A percentile compares a stretch with the other conserved stretches of the same genome.
phyloP scores from a whole-genome alignment of 805 yeast genomes.

The Wickerhamiella parazyma region DNA sequence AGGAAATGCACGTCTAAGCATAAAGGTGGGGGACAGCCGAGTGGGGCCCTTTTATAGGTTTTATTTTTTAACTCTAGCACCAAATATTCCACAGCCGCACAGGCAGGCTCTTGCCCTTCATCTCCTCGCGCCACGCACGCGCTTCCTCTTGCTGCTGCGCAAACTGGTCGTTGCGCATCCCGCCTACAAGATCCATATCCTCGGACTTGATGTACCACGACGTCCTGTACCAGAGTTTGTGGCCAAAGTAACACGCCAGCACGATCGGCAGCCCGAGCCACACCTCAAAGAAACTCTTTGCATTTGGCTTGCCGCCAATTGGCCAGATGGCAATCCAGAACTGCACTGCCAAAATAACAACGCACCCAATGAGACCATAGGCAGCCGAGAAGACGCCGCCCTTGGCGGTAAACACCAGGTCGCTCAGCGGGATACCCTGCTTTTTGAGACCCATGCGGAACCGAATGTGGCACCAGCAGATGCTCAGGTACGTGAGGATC shows the following conservation, averaged over 20 bases:
- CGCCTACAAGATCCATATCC: constrained; percentile 48
- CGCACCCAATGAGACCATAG: constrained; percentile 39
- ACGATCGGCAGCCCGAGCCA: constrained; percentile 37
- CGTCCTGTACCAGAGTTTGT: constrained; percentile 34
- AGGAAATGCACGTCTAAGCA: neutral
- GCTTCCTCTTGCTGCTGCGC: constrained; percentile 40
- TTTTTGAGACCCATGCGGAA: constrained; percentile 39
- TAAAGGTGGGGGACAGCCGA: neutral
- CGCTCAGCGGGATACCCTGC: constrained; percentile 47
- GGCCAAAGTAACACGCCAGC: constrained; percentile 35
- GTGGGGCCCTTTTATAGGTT: neutral
- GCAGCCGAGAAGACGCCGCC: constrained; percentile 46
- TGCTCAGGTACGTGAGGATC: constrained; percentile 17
- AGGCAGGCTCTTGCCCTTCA: constrained; percentile 32
- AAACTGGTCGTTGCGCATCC: constrained; percentile 44
- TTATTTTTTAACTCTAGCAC: no score
- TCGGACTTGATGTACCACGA: constrained; percentile 31
- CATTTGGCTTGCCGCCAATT: constrained; percentile 23
- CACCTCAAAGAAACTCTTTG: constrained; percentile 35
- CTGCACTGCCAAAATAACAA: constrained; percentile 44
- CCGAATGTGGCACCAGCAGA: constrained; percentile 12
- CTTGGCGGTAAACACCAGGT: constrained; percentile 43
- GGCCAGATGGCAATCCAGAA: constrained; percentile 57
- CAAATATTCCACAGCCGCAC: constrained; percentile 42
- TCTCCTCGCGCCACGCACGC: constrained; percentile 36